Conservation (phyloP, 1,284 basidiomycete species). For the Cryptococcus neoformans region DNA sequence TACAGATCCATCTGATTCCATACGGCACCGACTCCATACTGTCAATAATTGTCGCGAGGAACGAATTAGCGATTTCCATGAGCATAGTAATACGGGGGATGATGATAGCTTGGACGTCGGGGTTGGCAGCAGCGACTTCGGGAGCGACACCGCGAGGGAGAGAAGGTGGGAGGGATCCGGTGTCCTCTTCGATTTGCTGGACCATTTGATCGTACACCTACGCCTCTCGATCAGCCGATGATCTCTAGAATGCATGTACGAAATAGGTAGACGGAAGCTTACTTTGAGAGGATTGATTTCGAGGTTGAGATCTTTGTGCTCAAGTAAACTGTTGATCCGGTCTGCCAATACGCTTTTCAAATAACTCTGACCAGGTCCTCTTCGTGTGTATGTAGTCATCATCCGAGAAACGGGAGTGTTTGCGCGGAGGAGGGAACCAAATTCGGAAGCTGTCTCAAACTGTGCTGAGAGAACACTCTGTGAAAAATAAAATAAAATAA, state of each 20-base stretch:
- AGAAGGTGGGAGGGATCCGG: constrained; percentile 81
- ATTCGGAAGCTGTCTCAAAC: constrained; percentile 97
- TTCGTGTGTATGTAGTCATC: constrained; percentile 99
- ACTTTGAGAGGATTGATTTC: constrained; percentile 99
- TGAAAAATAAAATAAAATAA: constrained; percentile 6
- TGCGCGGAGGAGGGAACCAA: constrained; percentile 92
- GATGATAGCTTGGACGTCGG: constrained; percentile 96
- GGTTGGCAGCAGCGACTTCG: constrained; percentile 87
- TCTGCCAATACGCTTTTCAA: constrained; percentile 95
- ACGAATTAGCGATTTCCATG: constrained; percentile 98
- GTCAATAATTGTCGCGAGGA: constrained; percentile 96
- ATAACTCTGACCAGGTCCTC: constrained; percentile 96
- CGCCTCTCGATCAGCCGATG: background rate
- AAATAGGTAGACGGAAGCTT: constrained; percentile 11
- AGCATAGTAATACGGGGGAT: constrained; percentile 94
- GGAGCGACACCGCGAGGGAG: constrained; percentile 88
- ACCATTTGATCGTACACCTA: constrained; percentile 98
- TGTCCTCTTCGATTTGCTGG: constrained; percentile 95
- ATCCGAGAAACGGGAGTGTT: constrained; percentile 99
- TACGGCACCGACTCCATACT: constrained; percentile 97
- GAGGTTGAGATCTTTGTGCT: constrained; percentile 96
- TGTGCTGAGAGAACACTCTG: constrained; percentile 95
- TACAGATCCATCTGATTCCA: constrained; percentile 99
- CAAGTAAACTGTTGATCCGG: constrained; percentile 95
- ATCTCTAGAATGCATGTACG: background rate